These are phyloP conservation scores for Crithidia bombi DNA, from an alignment of 208 protist species.

Conservation along the genomic window DNA sequence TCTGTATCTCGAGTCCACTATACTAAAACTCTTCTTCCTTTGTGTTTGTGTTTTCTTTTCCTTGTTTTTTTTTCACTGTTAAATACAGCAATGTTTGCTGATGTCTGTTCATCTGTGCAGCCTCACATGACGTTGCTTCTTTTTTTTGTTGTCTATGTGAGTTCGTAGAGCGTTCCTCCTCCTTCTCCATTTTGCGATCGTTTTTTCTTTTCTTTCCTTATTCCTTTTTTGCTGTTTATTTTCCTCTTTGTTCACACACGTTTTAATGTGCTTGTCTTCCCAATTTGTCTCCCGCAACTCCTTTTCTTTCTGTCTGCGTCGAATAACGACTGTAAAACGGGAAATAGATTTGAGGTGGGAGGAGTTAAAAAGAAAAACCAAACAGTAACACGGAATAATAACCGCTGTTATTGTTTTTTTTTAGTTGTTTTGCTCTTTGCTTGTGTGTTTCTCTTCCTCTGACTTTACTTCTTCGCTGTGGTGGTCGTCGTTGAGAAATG, in stretches of 20 bases:
- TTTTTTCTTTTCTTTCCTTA: constrained; percentile 1
- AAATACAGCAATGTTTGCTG: constrained; percentile 5
- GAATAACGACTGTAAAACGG: neutral
- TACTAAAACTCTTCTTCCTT: constrained; percentile 4
- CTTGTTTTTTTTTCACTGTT: constrained; percentile 16
- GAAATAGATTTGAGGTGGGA: too few relatives aligned
- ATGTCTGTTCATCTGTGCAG: constrained; percentile 5
- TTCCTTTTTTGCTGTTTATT: neutral
- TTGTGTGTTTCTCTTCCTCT: too few relatives aligned
- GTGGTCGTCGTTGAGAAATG: too few relatives aligned
- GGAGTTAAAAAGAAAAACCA: too few relatives aligned
- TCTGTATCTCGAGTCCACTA: neutral
- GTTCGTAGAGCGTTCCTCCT: constrained; percentile 10
- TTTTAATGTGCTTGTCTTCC: constrained; percentile 2
- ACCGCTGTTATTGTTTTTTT: too few relatives aligned
- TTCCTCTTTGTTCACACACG: constrained; percentile 14
- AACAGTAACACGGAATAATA: too few relatives aligned
- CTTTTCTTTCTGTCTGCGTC: too few relatives aligned
- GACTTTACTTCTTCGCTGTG: too few relatives aligned
- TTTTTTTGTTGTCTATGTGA: neutral
- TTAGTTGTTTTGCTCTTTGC: too few relatives aligned
- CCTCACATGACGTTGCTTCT: constrained; percentile 1
- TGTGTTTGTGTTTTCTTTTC: constrained; percentile 18
- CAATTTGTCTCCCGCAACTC: constrained; percentile 3
- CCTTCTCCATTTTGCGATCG: constrained; percentile 1